Percentiles rank a stretch among this genome's conserved stretches.
Conservation (phyloP, 805 yeast genomes). For the Starmerella khaoyaiensis region DNA sequence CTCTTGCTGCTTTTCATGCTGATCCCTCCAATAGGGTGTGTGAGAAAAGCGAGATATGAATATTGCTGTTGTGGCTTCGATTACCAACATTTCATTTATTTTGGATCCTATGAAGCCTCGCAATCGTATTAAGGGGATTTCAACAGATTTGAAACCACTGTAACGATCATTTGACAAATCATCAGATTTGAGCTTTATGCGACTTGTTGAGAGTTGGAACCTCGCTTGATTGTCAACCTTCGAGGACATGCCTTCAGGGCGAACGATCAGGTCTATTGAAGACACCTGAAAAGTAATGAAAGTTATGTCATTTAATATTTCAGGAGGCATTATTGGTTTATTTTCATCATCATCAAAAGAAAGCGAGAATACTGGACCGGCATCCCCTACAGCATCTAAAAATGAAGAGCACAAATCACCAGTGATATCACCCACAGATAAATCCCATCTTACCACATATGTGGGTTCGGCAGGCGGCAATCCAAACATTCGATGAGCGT, state of each 20-base stretch:
- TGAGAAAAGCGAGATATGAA: slow-evolving; percentile 47
- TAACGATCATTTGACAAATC: slow-evolving; percentile 62
- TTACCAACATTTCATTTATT: slow-evolving; percentile 9
- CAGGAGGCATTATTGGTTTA: slow-evolving; percentile 44
- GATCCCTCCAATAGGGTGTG: slow-evolving; percentile 36
- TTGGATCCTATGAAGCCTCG: slow-evolving; percentile 19
- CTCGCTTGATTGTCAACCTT: neutral
- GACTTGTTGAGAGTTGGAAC: slow-evolving; percentile 22
- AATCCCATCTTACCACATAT: slow-evolving; percentile 82
- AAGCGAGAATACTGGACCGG: slow-evolving; percentile 40
- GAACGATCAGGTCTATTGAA: slow-evolving; percentile 5
- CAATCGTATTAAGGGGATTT: slow-evolving; percentile 37
- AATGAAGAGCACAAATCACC: slow-evolving; percentile 40
- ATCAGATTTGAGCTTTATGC: slow-evolving; percentile 35
- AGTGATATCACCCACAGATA: slow-evolving; percentile 47
- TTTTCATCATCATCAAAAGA: slow-evolving; percentile 70
- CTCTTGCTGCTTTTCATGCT: slow-evolving; percentile 42
- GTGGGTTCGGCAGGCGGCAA: slow-evolving; percentile 81
- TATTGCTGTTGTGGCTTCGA: slow-evolving; percentile 43
- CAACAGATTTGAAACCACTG: slow-evolving; percentile 40
- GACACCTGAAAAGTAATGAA: slow-evolving; percentile 47
- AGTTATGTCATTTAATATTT: slow-evolving; percentile 54
- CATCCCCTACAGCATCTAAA: slow-evolving; percentile 31
- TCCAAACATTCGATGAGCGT: slow-evolving; percentile 90
- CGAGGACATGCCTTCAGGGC: slow-evolving; percentile 1